Percentiles rank a stretch among this genome's conserved stretches.
These are phyloP conservation scores for Smithsoniella earleae DNA, from an alignment of 163 green algal species.

Conservation along the genomic window DNA sequence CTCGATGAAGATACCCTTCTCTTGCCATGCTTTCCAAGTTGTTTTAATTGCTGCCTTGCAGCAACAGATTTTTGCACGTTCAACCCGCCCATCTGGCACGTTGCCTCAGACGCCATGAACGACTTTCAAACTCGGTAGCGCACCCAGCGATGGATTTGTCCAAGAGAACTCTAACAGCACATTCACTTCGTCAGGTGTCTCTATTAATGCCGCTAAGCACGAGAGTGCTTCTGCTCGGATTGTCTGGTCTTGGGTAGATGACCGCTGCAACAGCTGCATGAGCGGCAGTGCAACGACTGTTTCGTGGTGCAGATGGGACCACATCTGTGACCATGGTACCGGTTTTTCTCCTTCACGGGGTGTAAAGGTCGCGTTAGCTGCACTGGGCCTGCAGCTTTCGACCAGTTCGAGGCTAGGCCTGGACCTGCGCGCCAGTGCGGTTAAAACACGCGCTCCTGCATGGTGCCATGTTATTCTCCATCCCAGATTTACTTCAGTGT, in stretches of 20 bases:
- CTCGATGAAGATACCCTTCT: background rate
- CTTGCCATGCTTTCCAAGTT: background rate
- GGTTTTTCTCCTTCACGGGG: too few species aligned
- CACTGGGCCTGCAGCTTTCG: too few species aligned
- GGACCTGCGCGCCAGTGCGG: too few species aligned
- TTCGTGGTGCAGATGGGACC: conserved; percentile 24
- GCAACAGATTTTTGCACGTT: background rate
- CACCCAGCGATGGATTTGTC: background rate
- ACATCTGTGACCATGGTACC: conserved; percentile 23
- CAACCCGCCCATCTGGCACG: background rate
- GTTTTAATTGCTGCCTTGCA: background rate
- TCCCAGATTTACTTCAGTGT: too few species aligned
- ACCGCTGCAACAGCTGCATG: conserved; percentile 21
- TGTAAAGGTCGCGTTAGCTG: too few species aligned
- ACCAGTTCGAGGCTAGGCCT: too few species aligned
- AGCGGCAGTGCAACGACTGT: conserved; percentile 3
- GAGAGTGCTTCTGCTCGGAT: conserved; percentile 8
- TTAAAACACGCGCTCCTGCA: too few species aligned
- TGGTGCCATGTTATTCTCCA: too few species aligned
- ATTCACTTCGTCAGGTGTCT: background rate
- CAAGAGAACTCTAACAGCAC: conserved; percentile 15
- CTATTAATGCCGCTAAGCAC: background rate
- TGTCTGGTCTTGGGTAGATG: background rate
- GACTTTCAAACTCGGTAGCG: too few species aligned
- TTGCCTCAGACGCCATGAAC: background rate